A percentile compares a stretch with the other conserved stretches of the same genome.
phyloP scores from a whole-genome alignment of 805 yeast species.

The Kuraishia capsulata region DNA sequence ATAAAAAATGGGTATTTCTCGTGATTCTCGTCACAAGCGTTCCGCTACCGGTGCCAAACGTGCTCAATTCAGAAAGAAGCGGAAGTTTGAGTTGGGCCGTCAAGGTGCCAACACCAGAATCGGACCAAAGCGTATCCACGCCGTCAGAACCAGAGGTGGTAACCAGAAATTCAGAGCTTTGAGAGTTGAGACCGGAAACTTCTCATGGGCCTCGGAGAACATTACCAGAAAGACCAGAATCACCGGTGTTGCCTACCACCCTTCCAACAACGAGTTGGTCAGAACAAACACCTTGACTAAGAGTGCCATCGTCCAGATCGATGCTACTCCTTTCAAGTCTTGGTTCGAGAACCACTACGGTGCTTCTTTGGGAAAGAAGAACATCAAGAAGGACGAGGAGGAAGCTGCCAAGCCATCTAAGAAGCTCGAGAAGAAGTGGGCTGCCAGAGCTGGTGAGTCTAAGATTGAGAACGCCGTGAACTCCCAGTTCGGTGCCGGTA shows the following conservation, averaged over 20 bases:
- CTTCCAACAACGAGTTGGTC: conserved; percentile 98
- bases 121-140: conserved; percentile 97
- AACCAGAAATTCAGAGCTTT: conserved; percentile 99
- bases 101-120: conserved; percentile 99
- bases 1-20: conserved; percentile 97
- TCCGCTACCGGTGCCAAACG: conserved; percentile 99
- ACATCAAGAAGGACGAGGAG: conserved; percentile 32
- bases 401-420: conserved; percentile 61
- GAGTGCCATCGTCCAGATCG: conserved; percentile 97
- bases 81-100: conserved; percentile 99
- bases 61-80: conserved; percentile 99
- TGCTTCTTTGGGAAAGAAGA: conserved; percentile 83
- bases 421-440: conserved; percentile 85
- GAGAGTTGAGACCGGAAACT: conserved; percentile 98
- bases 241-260: conserved; percentile 96
- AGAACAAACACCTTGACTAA: conserved; percentile 99
- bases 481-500: conserved; percentile 97
- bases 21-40: conserved; percentile 99
- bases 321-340: conserved; percentile 99
- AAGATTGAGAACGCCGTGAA: conserved; percentile 86
- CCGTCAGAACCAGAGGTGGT: conserved; percentile 99
- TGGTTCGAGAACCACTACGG: conserved; percentile 99
- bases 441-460: conserved; percentile 81
- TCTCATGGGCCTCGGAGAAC: conserved; percentile 99
- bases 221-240: conserved; percentile 98